Base-by-base conservation (phyloP, 805 yeast genomes). In the Pichia phayaonensis region DNA sequence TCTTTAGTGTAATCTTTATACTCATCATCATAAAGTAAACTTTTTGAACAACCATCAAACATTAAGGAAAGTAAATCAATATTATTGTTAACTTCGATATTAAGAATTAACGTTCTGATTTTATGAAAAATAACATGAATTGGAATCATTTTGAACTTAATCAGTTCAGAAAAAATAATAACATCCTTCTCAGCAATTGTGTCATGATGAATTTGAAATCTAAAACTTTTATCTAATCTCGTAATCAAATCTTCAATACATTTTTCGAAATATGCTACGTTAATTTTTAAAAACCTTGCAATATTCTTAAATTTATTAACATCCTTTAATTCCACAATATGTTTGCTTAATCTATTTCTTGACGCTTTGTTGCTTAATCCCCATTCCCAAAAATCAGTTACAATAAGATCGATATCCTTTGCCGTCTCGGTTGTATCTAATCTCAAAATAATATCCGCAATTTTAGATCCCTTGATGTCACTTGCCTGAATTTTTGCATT, bases 91-190 rank as follows among this genome's bases (percentile, higher is more conserved):
- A 74, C 71, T 7, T 75, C 71, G 20, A 75, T 59, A 47, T 76
- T 75, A 49, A 79, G 59, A 2, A 85, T 76, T 56, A 87, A 67
- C 1, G 74, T 67, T 58, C 88, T 73, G 44, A 90, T 74, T 61
- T 84, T 85, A 64, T 89, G 90, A 61, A 88, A 84, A 13, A 83
- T 71, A 51, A 83, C 73, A 63, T 81, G 83, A n/a, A 73, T 69
- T 0, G 95, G 92, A 16, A 89, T 72, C 53, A 89, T 64, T 56
- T 77, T 80, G 63, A 90, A 90, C 61, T 86, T 88, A 31, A 84
- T 78, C 68, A 90, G 70, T 60, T 90, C 97, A 45, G 81, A 70
- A 56, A 86, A 81, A 57, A 86, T 84, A 22, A 75, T 72, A 38
- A 86, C 75, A 56, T 75, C 79, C 56, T 72, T 75, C 56, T 81